Percentiles rank a stretch among this genome's conserved stretches.
Conservation (phyloP, 441 rosid genomes). For the Croton laevigatus region DNA sequence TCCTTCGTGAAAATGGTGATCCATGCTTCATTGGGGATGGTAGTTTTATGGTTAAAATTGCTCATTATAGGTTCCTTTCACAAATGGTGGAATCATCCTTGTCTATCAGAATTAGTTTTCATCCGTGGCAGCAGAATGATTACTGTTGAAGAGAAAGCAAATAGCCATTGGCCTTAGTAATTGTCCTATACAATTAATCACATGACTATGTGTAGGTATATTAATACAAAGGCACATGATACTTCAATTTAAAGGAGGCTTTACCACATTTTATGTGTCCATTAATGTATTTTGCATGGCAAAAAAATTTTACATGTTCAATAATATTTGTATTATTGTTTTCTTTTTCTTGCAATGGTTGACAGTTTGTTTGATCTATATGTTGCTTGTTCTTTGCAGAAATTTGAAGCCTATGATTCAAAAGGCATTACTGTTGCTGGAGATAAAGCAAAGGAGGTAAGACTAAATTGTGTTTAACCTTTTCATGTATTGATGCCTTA, state of each 20-base stretch:
- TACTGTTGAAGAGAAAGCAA: background rate
- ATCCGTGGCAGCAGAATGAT: conserved; percentile 2
- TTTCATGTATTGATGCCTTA: conserved; percentile 1
- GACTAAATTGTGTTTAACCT: conserved; percentile 4
- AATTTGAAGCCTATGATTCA: conserved; percentile 87
- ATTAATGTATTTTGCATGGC: background rate
- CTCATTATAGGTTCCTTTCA: background rate
- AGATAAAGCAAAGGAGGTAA: conserved; percentile 78
- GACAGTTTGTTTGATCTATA: conserved; percentile 9
- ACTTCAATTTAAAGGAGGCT: background rate
- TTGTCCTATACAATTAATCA: background rate
- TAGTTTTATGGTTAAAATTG: background rate
- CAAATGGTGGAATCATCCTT: background rate
- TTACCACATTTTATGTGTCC: background rate
- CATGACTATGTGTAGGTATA: background rate
- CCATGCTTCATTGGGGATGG: background rate
- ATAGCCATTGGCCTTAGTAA: background rate
- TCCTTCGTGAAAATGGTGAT: background rate
- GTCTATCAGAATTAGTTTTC: background rate
- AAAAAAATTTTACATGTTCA: background rate
- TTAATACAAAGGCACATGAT: background rate
- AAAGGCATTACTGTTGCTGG: conserved; percentile 77
- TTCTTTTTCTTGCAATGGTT: conserved; percentile 3
- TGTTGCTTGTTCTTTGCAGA: conserved; percentile 44
- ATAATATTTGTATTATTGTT: background rate